Evolutionary conservation across 2,329 filamentous ascomycete genomes (phyloP), one percentile per base, ranked within the genome.

Genomic region (Pseudogymnoascus sp.): DNA sequence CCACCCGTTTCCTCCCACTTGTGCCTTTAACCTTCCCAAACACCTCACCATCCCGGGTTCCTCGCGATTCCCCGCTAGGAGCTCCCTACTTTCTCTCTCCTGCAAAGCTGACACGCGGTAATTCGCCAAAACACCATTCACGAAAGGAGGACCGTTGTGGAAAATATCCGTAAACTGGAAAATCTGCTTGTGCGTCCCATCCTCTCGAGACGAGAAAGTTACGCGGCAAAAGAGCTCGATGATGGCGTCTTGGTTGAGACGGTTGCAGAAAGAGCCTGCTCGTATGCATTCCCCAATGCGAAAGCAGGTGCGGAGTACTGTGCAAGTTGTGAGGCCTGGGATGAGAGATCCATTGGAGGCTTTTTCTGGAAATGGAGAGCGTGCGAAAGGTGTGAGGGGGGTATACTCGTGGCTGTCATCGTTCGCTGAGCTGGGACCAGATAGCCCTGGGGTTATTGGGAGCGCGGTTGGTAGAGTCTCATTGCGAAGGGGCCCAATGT

Each of bases 161-260:
- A 84, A 86, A 0, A 90, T 72, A 67, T 89, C 86, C 40, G 78
- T 77, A 60, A 90, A 82, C n/a, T 83, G 79, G 66, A 90, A 88
- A 63, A 83, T 77, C 69, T 90, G 86, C 65, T 79, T 83, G 18
- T 71, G 75, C 6, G 70, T 68, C 5, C 75, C 72, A 11, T 74
- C 73, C 63, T 86, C 82, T 0, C 86, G 80, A 62, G 76, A 80
- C 0, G 86, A 88, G 61, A 78, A 78, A 1, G 76, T 76, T 1
- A 89, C 82, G 25, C 83, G 78, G 3, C 84, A 85, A 69, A 85
- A 90, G 0, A 90, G 73, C 70, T 89, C 86, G 64, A 89, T 80
- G 62, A 89, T 78, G 3, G 76, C 77, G 61, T 81, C 78, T 47
- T 80, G 77, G 14, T 76, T 76, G 56, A 84, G 75, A 2, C 73